Evolutionary conservation across 768 basidiomycete genomes (phyloP), one percentile per base, ranked within the genome.

Genomic region (Neoboletus subvelutipes): DNA sequence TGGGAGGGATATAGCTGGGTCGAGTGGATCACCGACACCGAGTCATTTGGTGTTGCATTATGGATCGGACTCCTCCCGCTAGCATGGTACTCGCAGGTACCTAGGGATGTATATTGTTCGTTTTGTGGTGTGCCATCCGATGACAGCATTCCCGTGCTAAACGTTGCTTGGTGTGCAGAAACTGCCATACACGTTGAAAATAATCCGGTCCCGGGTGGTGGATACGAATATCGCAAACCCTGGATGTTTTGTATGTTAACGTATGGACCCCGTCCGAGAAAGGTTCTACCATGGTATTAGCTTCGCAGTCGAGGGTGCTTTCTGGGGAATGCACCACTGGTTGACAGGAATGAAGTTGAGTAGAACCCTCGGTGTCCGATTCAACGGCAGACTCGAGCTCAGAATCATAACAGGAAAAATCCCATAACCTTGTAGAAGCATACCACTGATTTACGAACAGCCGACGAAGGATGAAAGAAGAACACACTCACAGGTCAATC

Each of bases 401-500:
- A 18, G 26, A 61, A 17, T 56, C 48, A 18, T 48, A 8, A 34
- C 69, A 70, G 8, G 58, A 53, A 53, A 67, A 70, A 26, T 63
- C 57, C 70, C 70, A 70, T 26, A 13, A 37, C 54, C 69, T 70
- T 55, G 39, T 28, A 51, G 12, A 49, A 31, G 20, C 10, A 26
- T 40, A 10, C 5, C 2, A n/a, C 2, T 28, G 18, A 41, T 58
- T 58, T 31, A 29, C 43, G 12, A 57, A 37, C 11, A 17, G 18
- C 15, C 22, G n/a, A 42, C 11, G 9, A 28, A 24, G 29, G 40
- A 52, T 6, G 6, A 39, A 39, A 15, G 49, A 31, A 36, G 29
- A 57, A 13, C 3, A n/a, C n/a, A 17, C 70, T 59, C 51, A 71
- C 70, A 66, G 11, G 47, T 64, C 55, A 10, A 71, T 22, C 8